A percentile compares a stretch with the other conserved stretches of the same genome.
Evolutionary conservation across 73 alveolate species (phyloP).

Genomic region (Paraurostyla sp.): DNA sequence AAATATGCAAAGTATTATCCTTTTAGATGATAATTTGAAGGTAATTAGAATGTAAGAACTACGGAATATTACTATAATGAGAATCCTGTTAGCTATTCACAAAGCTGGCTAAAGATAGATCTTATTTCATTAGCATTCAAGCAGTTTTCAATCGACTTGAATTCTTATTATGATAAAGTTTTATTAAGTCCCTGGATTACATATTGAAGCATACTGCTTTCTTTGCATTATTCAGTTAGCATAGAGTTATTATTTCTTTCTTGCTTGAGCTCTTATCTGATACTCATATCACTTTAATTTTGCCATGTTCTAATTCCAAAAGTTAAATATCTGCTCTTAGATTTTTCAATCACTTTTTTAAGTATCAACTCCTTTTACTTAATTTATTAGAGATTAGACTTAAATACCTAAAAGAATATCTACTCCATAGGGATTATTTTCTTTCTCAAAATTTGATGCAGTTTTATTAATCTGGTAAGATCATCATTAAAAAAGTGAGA

Average conservation of each 20-base stretch:
- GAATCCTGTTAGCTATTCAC: not conserved
- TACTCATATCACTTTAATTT: not conserved
- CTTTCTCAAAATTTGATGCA: not conserved
- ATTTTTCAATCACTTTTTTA: not conserved
- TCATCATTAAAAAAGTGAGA: not conserved
- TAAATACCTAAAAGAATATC: not conserved
- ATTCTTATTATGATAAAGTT: not conserved
- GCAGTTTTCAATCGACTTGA: slow-evolving; percentile 30
- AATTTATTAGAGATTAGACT: not conserved
- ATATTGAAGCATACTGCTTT: not conserved
- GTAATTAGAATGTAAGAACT: not conserved
- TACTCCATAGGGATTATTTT: not conserved
- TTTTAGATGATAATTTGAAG: not conserved
- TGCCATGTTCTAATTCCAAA: slow-evolving; percentile 40
- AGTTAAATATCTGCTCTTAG: not conserved
- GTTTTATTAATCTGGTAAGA: not conserved
- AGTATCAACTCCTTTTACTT: not conserved
- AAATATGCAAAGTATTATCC: not conserved
- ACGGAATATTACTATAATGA: not conserved
- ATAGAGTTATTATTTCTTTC: slow-evolving; percentile 8
- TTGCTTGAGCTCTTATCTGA: slow-evolving; percentile 20
- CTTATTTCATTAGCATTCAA: not conserved
- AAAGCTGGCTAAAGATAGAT: not conserved
- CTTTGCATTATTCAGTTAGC: slow-evolving; percentile 15
- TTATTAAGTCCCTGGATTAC: slow-evolving; percentile 7